Base-by-base conservation (phyloP, 495 filamentous ascomycete species). In the Cercophora sp. region DNA sequence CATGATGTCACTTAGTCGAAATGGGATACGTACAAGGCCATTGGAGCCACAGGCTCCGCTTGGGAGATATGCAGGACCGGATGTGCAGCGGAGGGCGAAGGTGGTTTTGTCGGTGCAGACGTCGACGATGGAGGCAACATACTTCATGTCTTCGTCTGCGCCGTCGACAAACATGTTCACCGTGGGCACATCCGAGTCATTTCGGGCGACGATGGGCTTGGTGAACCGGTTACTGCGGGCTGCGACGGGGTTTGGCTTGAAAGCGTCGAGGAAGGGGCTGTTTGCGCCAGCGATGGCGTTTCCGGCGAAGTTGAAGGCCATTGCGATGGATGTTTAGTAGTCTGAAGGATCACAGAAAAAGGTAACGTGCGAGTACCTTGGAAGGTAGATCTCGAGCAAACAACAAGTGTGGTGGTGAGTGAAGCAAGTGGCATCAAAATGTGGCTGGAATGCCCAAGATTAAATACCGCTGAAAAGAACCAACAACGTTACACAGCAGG, bases 51-150 rank as follows among this genome's bases (percentile, higher is more conserved):
- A 43, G 4, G 6, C 4, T 1, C 20, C 40, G 35, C 8, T 15
- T 5, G 6, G 9, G 35, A 39, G 35, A 5, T 8, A 39, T 16
- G 15, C 16, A 13, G 39, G 39, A 15, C 40, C 10, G 40, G 8
- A 8, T 11, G 40, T 43, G 22, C 40, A 43, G 3, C 2, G 40
- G n/a, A 43, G 18, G 4, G 40, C 40, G 10, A 2, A 43, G 40
- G 40, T 43, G 22, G 40, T 43, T 13, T 13, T 13, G 19, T 8
- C 40, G 40, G 40, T n/a, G 40, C 40, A 43, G 19, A 26, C 40
- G 40, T 43, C 40, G 40, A 43, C n/a, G 22, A 43, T 43, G 19
- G 40, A 43, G 1, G 40, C 40, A 23, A 23, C 40, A 23, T 26
- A 43, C 5, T 15, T 0, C 2, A n/a, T 26, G 8, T 26, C 9